phyloP scores from a whole-genome alignment of 768 basidiomycete genomes.

The Udeniomyces megalosporus region DNA sequence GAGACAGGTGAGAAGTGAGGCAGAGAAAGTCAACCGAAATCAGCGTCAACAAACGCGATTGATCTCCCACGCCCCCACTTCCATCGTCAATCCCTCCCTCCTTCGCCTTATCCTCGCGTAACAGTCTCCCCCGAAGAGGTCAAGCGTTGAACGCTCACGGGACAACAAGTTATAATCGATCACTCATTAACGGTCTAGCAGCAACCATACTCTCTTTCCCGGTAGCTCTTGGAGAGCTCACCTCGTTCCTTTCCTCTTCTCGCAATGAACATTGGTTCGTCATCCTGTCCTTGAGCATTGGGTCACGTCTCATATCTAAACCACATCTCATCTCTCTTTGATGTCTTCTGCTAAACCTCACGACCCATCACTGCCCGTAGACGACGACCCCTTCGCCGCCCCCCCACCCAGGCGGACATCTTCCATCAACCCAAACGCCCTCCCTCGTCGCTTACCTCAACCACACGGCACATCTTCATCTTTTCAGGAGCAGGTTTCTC shows the following conservation, averaged over 20 bases:
- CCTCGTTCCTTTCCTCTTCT: neutral
- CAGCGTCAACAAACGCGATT: no score
- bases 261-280: slow-evolving; percentile 10
- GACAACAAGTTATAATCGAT: neutral
- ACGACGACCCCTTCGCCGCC: slow-evolving; percentile 13
- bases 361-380: neutral
- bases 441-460: neutral
- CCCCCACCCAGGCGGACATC: slow-evolving; percentile 1
- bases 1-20: neutral
- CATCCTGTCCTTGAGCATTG: no score
- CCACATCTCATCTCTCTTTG: neutral
- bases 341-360: neutral
- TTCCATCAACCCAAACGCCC: neutral
- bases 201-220: neutral
- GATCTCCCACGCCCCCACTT: neutral
- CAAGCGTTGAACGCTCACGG: neutral
- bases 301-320: no score
- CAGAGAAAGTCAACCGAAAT: neutral
- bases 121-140: no score
- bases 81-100: neutral
- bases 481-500: no score
- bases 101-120: neutral
- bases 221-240: neutral
- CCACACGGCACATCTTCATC: no score
- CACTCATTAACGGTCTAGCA: no score